These are phyloP conservation scores for Podila epigama DNA, from an alignment of 192 early-diverging fungal species.

Conservation along the genomic window DNA sequence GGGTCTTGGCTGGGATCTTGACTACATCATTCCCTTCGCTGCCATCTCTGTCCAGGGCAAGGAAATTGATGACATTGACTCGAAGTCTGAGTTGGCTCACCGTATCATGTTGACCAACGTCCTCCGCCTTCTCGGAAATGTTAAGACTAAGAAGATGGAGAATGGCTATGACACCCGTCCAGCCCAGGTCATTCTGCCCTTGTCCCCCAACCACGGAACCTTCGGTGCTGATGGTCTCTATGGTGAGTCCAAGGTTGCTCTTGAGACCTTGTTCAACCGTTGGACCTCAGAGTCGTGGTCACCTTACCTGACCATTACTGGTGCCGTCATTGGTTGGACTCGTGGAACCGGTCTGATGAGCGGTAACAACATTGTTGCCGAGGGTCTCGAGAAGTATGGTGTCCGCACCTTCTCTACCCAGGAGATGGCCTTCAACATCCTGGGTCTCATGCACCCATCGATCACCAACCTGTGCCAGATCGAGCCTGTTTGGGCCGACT, in stretches of 20 bases:
- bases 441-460: conserved; percentile 84
- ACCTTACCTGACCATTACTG: conserved; percentile 84
- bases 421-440: conserved; percentile 95
- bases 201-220: conserved; percentile 97
- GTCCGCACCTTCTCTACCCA: conserved; percentile 90
- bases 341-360: conserved; percentile 96
- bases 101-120: conserved; percentile 95
- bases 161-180: conserved; percentile 84
- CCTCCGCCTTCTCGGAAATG: conserved; percentile 83
- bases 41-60: conserved; percentile 90
- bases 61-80: conserved; percentile 86
- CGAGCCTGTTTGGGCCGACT: conserved; percentile 88
- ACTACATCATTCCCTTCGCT: conserved; percentile 95
- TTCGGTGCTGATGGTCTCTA: conserved; percentile 95
- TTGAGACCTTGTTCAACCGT: conserved; percentile 91
- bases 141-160: conserved; percentile 84
- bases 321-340: conserved; percentile 97
- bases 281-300: conserved; percentile 93
- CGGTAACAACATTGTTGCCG: conserved; percentile 87
- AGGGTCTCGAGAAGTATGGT: conserved; percentile 86
- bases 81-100: conserved; percentile 90
- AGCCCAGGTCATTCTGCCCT: conserved; percentile 85
- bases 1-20: conserved; percentile 93
- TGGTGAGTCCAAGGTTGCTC: conserved; percentile 91
- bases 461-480: conserved; percentile 75